These are phyloP conservation scores for Pleomassaria siparia DNA, from an alignment of 2,329 filamentous ascomycete species.

Conservation along the genomic window DNA sequence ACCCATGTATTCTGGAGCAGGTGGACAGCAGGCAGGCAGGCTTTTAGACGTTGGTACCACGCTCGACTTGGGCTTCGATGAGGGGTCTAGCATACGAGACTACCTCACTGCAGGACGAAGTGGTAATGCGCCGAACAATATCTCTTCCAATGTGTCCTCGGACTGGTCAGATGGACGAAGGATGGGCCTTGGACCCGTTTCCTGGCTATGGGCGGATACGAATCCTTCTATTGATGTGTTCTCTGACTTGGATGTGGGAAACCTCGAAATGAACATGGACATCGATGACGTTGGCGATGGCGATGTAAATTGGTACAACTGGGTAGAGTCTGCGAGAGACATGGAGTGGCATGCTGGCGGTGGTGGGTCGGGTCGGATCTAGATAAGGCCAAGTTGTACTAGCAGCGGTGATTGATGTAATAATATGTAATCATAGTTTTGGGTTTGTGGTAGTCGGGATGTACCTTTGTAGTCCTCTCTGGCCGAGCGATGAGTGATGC, in stretches of 20 bases:
- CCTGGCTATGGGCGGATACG: conserved; percentile 29
- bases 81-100: no score
- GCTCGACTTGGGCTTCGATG: background rate
- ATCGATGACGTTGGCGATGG: no score
- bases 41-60: no score
- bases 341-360: conserved; percentile 11
- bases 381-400: no score
- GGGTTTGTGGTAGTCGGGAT: no score
- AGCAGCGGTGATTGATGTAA: no score
- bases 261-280: conserved; percentile 31
- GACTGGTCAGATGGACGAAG: conserved; percentile 4
- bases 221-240: conserved; percentile 20
- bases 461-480: no score
- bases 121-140: background rate
- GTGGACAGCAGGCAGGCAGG: background rate
- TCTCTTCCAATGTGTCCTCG: background rate
- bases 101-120: no score
- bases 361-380: no score
- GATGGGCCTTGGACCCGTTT: conserved; percentile 13
- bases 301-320: conserved; percentile 44
- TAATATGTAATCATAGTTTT: no score
- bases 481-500: no score
- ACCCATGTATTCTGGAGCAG: background rate
- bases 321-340: conserved; percentile 41
- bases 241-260: conserved; percentile 9